Base-by-base conservation (phyloP, 2,329 filamentous ascomycete species). In the Lasiodiplodia sp. region DNA sequence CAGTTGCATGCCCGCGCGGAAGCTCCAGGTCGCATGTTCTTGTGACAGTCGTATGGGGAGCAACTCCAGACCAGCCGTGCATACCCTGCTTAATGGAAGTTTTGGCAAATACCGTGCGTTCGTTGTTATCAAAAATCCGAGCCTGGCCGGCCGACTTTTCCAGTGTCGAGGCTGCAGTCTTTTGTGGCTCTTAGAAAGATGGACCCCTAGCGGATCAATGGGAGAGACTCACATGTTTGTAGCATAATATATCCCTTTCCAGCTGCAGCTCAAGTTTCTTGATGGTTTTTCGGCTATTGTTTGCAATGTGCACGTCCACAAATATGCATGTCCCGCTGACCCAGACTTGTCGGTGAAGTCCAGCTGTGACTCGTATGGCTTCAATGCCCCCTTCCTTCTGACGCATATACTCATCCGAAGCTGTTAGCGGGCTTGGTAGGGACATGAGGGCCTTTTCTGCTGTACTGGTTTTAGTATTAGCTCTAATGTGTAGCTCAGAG, bases 321-420 rank as follows among this genome's bases (percentile, higher is more conserved):
- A 86, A 87, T 40, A 87, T 83, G 71, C 79, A 84, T 25, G 84
- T 84, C 18, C 85, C 86, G 71, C 84, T 86, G 66, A 87, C 84
- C 86, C 86, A 87, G 34, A 86, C 86, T 74, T 87, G 85, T n/a
- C 86, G 82, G 73, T 87, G 85, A 10, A 87, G 73, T 7, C 85
- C 85, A 34, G 85, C 85, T 23, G 85, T 86, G 21, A 86, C 73
- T 66, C 79, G 80, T 28, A 86, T 75, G 11, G 78, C 80, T 69
- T 86, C 84, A 1, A 82, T 69, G 1, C 76, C 76, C 34, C 74
- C 75, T 51, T 81, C 78, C 34, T 79, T 78, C 34, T 81, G 77
- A 40, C 83, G 75, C 6, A 76, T 70, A 71, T 83, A 79, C 70
- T 85, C 84, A 68, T 86, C 84, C 18, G 79, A 81, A 14, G 83